Evolutionary conservation across 805 yeast genomes (phyloP).

Genomic region (Candida koratica): DNA sequence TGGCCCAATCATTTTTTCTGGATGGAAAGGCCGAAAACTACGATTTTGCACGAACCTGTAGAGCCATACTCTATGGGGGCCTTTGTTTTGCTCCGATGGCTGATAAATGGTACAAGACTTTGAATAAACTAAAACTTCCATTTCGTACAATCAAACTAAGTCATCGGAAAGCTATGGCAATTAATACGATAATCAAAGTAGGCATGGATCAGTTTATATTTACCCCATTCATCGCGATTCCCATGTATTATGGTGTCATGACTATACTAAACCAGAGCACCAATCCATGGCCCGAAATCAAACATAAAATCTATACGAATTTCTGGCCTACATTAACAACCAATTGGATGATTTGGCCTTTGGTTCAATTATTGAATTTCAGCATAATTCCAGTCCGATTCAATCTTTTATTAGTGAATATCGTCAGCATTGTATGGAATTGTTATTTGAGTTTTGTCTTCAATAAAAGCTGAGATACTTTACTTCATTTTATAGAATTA

Average conservation of each 20-base stretch:
- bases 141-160: not conserved
- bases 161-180: not conserved
- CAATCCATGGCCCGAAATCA: conserved; percentile 36
- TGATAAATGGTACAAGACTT: conserved; percentile 60
- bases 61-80: conserved; percentile 72
- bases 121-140: conserved; percentile 35
- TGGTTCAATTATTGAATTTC: conserved; percentile 76
- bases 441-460: conserved; percentile 56
- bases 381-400: conserved; percentile 67
- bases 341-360: conserved; percentile 91
- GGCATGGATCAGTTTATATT: conserved; percentile 68
- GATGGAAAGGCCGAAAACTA: conserved; percentile 21
- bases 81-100: conserved; percentile 73
- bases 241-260: conserved; percentile 66
- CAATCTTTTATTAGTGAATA: conserved; percentile 64
- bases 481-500: no score
- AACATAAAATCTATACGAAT: conserved; percentile 43
- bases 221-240: conserved; percentile 73
- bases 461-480: no score
- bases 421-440: conserved; percentile 79
- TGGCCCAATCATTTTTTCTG: conserved; percentile 58
- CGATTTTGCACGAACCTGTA: conserved; percentile 52
- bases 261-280: conserved; percentile 56
- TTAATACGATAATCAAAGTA: conserved; percentile 42
- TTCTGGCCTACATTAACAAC: conserved; percentile 65